phyloP scores from a whole-genome alignment of 2,329 filamentous ascomycete species.

The Fusarium domesticum region DNA sequence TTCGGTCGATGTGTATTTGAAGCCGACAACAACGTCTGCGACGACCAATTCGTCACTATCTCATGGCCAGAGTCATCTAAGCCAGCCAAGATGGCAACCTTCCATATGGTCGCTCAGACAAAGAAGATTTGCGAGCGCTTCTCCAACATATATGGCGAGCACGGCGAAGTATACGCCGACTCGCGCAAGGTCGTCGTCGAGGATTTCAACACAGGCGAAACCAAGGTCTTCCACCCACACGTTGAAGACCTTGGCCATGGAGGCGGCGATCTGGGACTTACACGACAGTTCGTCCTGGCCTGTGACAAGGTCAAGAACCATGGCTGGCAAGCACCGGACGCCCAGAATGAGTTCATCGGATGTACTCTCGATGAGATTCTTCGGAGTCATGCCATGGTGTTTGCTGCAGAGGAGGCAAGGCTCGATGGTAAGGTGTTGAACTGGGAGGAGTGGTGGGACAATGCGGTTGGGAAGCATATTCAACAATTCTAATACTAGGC shows the following conservation, averaged over 20 bases:
- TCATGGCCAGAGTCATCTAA: constrained; percentile 72
- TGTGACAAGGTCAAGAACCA: constrained; percentile 75
- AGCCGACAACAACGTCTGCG: constrained; percentile 86
- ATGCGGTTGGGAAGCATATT: constrained; percentile 28
- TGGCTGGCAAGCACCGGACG: constrained; percentile 61
- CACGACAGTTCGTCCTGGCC: constrained; percentile 77
- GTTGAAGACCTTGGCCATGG: constrained; percentile 40
- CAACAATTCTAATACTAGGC: neutral
- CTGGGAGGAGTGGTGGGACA: constrained; percentile 74
- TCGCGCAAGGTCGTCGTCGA: constrained; percentile 72
- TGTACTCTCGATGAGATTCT: constrained; percentile 84
- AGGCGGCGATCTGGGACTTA: constrained; percentile 55
- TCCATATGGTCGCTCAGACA: constrained; percentile 94
- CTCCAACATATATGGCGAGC: constrained; percentile 79
- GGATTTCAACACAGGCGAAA: constrained; percentile 45
- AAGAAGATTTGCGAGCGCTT: constrained; percentile 83
- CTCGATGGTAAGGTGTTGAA: constrained; percentile 65
- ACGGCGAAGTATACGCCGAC: constrained; percentile 85
- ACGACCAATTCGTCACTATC: constrained; percentile 87
- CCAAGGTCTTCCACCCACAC: constrained; percentile 30
- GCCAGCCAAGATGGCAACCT: constrained; percentile 77
- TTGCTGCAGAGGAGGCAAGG: constrained; percentile 88
- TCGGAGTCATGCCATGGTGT: constrained; percentile 88
- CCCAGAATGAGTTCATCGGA: constrained; percentile 73
- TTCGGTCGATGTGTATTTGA: constrained; percentile 97